Evolutionary conservation across 768 basidiomycete genomes (phyloP).

Genomic region (Hortiboletus campestris): DNA sequence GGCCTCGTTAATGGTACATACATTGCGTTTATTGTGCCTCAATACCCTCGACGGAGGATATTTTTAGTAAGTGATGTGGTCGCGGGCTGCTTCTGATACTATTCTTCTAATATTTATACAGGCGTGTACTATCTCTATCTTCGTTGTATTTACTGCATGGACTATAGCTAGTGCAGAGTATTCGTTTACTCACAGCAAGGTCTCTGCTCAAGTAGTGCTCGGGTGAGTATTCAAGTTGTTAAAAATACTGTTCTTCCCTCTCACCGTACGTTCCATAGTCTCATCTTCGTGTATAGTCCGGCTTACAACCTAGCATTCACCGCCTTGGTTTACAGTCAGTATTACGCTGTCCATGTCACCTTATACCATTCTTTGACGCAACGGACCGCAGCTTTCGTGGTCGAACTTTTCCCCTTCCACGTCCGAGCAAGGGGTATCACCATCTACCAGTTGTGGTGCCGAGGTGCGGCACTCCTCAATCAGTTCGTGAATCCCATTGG

Average conservation of each 20-base stretch:
- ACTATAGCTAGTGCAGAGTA: slow-evolving; percentile 22
- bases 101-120: neutral
- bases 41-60: neutral
- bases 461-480: slow-evolving; percentile 24
- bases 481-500: slow-evolving; percentile 14
- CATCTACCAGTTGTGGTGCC: slow-evolving; percentile 57
- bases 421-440: slow-evolving; percentile 60
- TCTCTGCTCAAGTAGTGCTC: slow-evolving; percentile 9
- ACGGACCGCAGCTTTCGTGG: slow-evolving; percentile 47
- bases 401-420: slow-evolving; percentile 63
- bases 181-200: slow-evolving; percentile 3
- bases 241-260: neutral
- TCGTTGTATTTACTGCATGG: slow-evolving; percentile 16
- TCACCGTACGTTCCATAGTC: neutral
- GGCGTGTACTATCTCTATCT: slow-evolving; percentile 14
- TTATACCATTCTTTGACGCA: neutral
- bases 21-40: neutral
- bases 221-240: slow-evolving; percentile 2
- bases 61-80: slow-evolving; percentile 11
- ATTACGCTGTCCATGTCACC: neutral
- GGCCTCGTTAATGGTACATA: neutral
- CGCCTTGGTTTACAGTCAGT: slow-evolving; percentile 2
- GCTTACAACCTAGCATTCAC: slow-evolving; percentile 3
- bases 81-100: neutral
- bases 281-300: slow-evolving; percentile 12